These are phyloP conservation scores for Pseudonitzschia multiseries DNA, from an alignment of 108 stramenopile genomes.

Conservation along the genomic window DNA sequence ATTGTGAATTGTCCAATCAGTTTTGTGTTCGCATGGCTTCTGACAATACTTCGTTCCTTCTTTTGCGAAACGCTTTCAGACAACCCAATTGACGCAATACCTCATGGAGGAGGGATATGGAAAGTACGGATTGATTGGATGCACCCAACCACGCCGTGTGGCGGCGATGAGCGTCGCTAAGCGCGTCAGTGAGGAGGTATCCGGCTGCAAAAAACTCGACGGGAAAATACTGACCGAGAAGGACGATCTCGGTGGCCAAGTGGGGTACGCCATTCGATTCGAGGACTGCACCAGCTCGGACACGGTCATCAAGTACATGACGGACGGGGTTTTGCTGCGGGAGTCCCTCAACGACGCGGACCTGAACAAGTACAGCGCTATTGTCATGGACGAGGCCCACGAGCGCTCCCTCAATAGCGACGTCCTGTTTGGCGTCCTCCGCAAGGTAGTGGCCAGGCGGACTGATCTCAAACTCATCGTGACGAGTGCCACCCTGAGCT, in stretches of 20 bases:
- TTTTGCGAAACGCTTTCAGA: slow-evolving; percentile 50
- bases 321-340: slow-evolving; percentile 96
- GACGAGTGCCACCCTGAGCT: slow-evolving; percentile 95
- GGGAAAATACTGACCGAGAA: slow-evolving; percentile 57
- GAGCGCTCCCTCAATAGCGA: slow-evolving; percentile 96
- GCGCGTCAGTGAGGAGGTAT: slow-evolving; percentile 96
- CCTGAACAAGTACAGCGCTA: slow-evolving; percentile 89
- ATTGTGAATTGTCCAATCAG: no score
- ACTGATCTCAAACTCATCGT: slow-evolving; percentile 97
- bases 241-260: slow-evolving; percentile 88
- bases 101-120: slow-evolving; percentile 94
- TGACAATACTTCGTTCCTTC: no score
- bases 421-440: slow-evolving; percentile 96
- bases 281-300: slow-evolving; percentile 91
- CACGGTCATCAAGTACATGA: slow-evolving; percentile 94
- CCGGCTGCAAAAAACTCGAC: slow-evolving; percentile 55
- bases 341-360: slow-evolving; percentile 95
- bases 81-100: slow-evolving; percentile 98
- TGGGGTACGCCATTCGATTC: slow-evolving; percentile 99
- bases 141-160: slow-evolving; percentile 95
- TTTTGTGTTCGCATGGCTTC: no score
- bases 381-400: slow-evolving; percentile 99
- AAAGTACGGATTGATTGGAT: slow-evolving; percentile 94
- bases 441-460: slow-evolving; percentile 89
- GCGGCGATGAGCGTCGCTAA: slow-evolving; percentile 99